phyloP scores from a whole-genome alignment of 2,329 filamentous ascomycete genomes.

The Incumbomyces delicatus region DNA sequence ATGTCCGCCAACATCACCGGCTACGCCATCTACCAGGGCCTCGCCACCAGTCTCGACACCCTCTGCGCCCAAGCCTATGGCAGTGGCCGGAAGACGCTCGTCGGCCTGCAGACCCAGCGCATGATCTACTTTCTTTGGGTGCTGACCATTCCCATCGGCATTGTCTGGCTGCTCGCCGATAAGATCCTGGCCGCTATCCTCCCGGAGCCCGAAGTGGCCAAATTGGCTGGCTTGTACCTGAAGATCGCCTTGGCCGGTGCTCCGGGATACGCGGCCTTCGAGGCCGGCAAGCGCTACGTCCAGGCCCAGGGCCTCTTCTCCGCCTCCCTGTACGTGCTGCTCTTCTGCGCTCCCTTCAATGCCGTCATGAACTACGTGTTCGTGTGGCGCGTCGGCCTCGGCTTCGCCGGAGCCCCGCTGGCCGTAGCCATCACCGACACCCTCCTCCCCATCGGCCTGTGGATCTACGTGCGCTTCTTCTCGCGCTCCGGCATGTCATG shows the following conservation, averaged over 20 bases:
- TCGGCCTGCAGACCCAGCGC: slow-evolving; percentile 71
- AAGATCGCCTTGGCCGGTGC: slow-evolving; percentile 60
- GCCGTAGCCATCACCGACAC: slow-evolving; percentile 67
- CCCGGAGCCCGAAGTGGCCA: slow-evolving; percentile 60
- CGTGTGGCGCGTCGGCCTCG: slow-evolving; percentile 59
- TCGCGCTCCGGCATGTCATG: slow-evolving; percentile 53
- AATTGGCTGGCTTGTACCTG: slow-evolving; percentile 63
- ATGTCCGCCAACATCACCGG: slow-evolving; percentile 76
- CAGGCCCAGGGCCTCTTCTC: slow-evolving; percentile 83
- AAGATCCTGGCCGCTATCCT: slow-evolving; percentile 57
- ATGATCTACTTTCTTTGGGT: slow-evolving; percentile 70
- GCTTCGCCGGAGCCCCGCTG: slow-evolving; percentile 70
- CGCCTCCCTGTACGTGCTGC: slow-evolving; percentile 70
- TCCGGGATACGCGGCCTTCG: slow-evolving; percentile 67
- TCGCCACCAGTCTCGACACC: slow-evolving; percentile 83
- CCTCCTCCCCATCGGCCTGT: slow-evolving; percentile 61
- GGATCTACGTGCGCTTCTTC: slow-evolving; percentile 63
- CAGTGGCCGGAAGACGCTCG: slow-evolving; percentile 77
- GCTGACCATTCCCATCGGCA: slow-evolving; percentile 60
- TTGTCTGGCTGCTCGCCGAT: slow-evolving; percentile 62
- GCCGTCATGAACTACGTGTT: slow-evolving; percentile 71
- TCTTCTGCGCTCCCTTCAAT: slow-evolving; percentile 75
- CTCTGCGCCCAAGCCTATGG: slow-evolving; percentile 91
- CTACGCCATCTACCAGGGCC: slow-evolving; percentile 60
- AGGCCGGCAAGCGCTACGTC: slow-evolving; percentile 72